Conservation (phyloP, 1,139 yeast genomes). For the Kluyveromyces sp. region DNA sequence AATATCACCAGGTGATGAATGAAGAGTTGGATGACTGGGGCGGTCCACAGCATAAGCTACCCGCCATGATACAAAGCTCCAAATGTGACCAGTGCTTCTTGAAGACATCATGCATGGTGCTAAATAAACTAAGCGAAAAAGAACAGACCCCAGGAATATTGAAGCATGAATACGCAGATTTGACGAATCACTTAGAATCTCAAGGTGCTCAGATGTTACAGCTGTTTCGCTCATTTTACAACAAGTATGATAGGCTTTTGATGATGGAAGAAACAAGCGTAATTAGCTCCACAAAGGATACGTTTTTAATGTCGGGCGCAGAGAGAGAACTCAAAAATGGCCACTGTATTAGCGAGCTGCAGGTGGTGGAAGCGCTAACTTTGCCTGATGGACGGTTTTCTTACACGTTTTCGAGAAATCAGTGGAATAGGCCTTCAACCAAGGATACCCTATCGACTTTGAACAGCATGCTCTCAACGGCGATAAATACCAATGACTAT, state of each 20-base stretch:
- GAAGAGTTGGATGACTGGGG: slow-evolving; percentile 14
- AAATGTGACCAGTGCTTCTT: slow-evolving; percentile 65
- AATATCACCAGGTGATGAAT: slow-evolving; percentile 44
- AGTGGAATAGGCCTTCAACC: background rate
- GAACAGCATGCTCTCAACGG: slow-evolving; percentile 36
- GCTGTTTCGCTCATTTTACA: slow-evolving; percentile 42
- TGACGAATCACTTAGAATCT: slow-evolving; percentile 47
- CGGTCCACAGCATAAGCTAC: slow-evolving; percentile 36
- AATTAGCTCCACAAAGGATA: slow-evolving; percentile 47
- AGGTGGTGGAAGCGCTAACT: background rate
- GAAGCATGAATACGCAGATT: slow-evolving; percentile 38
- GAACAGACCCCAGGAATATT: slow-evolving; percentile 39
- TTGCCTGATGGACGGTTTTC: slow-evolving; percentile 24
- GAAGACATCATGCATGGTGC: slow-evolving; percentile 58
- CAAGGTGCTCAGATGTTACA: slow-evolving; percentile 12
- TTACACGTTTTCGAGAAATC: slow-evolving; percentile 44
- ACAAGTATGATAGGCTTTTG: slow-evolving; percentile 68
- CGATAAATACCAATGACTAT: slow-evolving; percentile 45
- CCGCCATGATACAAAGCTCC: slow-evolving; percentile 49
- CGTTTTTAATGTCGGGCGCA: slow-evolving; percentile 53
- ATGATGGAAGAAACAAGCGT: slow-evolving; percentile 65
- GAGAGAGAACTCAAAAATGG: slow-evolving; percentile 55
- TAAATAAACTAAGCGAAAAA: slow-evolving; percentile 45
- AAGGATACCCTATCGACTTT: slow-evolving; percentile 8
- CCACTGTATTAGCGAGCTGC: slow-evolving; percentile 45